Evolutionary conservation across 2,329 filamentous ascomycete genomes (phyloP), one percentile per base, ranked within the genome.

Genomic region (Pestalotiopsis sp.): DNA sequence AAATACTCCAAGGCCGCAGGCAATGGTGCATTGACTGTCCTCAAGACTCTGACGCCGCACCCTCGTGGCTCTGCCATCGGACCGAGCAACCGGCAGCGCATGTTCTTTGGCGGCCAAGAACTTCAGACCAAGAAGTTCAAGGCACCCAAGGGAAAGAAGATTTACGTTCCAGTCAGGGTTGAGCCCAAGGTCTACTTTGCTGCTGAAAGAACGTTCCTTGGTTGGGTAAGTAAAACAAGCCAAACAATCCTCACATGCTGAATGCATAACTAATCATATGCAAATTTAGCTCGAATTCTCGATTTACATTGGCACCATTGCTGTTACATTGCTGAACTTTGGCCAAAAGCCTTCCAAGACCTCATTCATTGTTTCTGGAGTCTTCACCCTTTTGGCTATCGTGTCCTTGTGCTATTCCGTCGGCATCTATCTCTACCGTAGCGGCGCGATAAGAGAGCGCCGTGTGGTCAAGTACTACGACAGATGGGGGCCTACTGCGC

Each of bases 161-260:
- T 99, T 69, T 95, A 98, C 76, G 96, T 99, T 27, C 95, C 95
- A 14, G 92, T 98, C 67, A 91, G 96, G 63, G 95, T 99, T 41
- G 96, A 99, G 81, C 96, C 96, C 41, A 99, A 99, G 83, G 96
- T 99, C 65, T 97, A 94, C 80, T 97, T 99, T 78, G 96, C 96
- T 25, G 95, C 94, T 0, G 96, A 99, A 81, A 90, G 96, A 72
- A 99, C 96, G 0, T 99, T 98, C 82, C 87, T 99, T 68, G 93
- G 94, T 71, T 99, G 96, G 94, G 91, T 92, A 82, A 83, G 89
- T 83, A 31, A 14, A 23, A 49, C 14, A 49, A n/a, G n/a, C 14
- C 13, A 14, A 14, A n/a, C 14, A 9, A 9, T n/a, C 39, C 17
- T 68, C 20, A 2, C 6, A 9, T 4, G 11, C 17, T 25, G 9